A percentile compares a stretch with the other conserved stretches of the same genome.
Conservation (phyloP, 805 yeast genomes). For the Torulaspora franciscae region DNA sequence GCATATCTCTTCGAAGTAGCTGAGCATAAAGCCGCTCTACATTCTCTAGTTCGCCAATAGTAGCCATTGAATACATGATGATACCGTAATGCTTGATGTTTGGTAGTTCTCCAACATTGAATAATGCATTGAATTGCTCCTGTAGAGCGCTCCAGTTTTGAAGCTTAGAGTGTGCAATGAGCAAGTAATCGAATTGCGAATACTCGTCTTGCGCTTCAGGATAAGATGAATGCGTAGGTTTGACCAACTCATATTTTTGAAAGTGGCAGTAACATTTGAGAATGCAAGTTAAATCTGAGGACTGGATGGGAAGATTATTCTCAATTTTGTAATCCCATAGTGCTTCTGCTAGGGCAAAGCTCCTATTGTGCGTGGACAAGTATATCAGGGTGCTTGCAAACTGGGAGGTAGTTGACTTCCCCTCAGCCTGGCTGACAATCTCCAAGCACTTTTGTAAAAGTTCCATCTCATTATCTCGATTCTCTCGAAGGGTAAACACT, state of each 20-base stretch:
- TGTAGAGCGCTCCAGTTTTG: slow-evolving; percentile 54
- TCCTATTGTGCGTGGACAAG: slow-evolving; percentile 15
- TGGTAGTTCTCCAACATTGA: slow-evolving; percentile 52
- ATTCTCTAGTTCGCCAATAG: slow-evolving; percentile 43
- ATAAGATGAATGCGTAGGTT: slow-evolving; percentile 36
- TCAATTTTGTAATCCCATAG: slow-evolving; percentile 35
- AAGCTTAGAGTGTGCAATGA: slow-evolving; percentile 43
- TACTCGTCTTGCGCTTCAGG: slow-evolving; percentile 42
- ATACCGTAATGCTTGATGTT: slow-evolving; percentile 51
- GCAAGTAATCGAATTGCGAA: slow-evolving; percentile 45
- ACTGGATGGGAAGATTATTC: slow-evolving; percentile 16
- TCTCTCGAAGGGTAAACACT: slow-evolving; percentile 17
- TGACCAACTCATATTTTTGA: slow-evolving; percentile 24
- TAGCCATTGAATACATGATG: slow-evolving; percentile 56
- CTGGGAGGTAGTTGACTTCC: slow-evolving; percentile 28
- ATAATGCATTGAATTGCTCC: slow-evolving; percentile 50
- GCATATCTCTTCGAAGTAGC: slow-evolving; percentile 42
- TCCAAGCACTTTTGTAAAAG: slow-evolving; percentile 6
- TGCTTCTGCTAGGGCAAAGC: slow-evolving; percentile 15
- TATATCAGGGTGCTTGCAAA: slow-evolving; percentile 29
- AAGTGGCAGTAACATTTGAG: slow-evolving; percentile 24
- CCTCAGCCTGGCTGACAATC: slow-evolving; percentile 9
- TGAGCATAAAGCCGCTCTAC: slow-evolving; percentile 49
- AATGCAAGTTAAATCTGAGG: slow-evolving; percentile 24
- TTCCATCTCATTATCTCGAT: not conserved